Conservation (phyloP, 2,329 filamentous ascomycete genomes). For the Daldinia eschscholtzii region DNA sequence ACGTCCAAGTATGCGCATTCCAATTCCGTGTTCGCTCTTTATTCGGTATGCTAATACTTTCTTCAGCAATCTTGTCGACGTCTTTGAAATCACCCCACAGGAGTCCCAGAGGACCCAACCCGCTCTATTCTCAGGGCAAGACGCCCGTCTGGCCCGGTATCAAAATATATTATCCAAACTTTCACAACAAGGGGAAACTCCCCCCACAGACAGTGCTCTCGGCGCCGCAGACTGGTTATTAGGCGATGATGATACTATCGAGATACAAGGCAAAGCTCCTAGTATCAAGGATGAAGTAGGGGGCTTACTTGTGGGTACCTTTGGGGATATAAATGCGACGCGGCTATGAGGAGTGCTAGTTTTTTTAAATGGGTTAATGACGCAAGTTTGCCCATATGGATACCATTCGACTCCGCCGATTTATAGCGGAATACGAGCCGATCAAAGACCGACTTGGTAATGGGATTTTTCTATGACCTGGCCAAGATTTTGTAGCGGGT, state of each 20-base stretch:
- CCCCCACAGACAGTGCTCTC: conserved; percentile 57
- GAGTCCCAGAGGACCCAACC: conserved; percentile 54
- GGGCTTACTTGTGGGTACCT: conserved; percentile 69
- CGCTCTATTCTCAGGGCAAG: conserved; percentile 61
- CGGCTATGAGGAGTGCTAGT: conserved; percentile 56
- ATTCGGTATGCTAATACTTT: conserved; percentile 43
- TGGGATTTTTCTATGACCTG: conserved; percentile 20
- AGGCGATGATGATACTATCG: conserved; percentile 63
- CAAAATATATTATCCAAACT: conserved; percentile 73
- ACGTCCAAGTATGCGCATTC: conserved; percentile 69
- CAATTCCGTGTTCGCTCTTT: conserved; percentile 3
- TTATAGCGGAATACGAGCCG: conserved; percentile 14
- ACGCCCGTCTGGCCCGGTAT: conserved; percentile 69
- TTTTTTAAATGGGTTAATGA: conserved; percentile 27
- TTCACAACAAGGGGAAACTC: conserved; percentile 59
- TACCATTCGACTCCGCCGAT: conserved; percentile 17
- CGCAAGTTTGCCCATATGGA: conserved; percentile 15
- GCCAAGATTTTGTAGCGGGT: conserved; percentile 24
- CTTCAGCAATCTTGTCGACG: conserved; percentile 74
- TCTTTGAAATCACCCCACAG: conserved; percentile 73
- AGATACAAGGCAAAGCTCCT: conserved; percentile 57
- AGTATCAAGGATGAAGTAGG: conserved; percentile 57
- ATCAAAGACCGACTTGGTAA: conserved; percentile 19
- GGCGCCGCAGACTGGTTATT: conserved; percentile 65
- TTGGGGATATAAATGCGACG: conserved; percentile 69